phyloP scores from a whole-genome alignment of 768 basidiomycete species.

The Gloeophyllum trabeum region DNA sequence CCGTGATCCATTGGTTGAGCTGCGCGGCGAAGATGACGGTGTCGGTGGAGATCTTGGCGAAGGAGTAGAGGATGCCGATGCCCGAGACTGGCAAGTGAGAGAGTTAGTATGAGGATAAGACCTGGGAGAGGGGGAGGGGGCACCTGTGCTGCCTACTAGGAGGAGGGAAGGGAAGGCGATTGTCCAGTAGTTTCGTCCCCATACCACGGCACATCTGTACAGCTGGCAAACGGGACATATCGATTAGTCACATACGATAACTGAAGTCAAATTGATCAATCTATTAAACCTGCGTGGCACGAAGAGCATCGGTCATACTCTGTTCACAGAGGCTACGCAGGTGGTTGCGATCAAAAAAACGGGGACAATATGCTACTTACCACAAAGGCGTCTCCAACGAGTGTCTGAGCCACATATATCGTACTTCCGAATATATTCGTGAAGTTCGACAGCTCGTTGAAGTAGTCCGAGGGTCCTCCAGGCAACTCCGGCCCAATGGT shows the following conservation, averaged over 20 bases:
- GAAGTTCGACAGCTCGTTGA: constrained; percentile 21
- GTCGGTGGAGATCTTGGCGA: constrained; percentile 16
- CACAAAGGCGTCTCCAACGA: constrained; percentile 25
- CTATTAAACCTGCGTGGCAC: too few species aligned
- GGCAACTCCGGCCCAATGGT: constrained; percentile 8
- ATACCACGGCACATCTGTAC: constrained; percentile 22
- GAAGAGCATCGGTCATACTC: too few species aligned
- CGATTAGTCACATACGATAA: neutral
- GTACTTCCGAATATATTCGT: constrained; percentile 26
- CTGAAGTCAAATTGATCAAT: neutral
- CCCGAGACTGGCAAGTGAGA: constrained; percentile 11
- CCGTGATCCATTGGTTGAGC: constrained; percentile 25
- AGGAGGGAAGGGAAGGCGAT: constrained; percentile 18
- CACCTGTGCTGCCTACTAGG: constrained; percentile 20
- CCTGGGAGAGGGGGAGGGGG: neutral
- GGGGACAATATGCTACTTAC: constrained; percentile 15
- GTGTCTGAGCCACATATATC: constrained; percentile 24
- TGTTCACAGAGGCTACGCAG: too few species aligned
- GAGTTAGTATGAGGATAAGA: neutral
- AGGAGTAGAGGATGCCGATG: constrained; percentile 20
- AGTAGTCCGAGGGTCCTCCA: constrained; percentile 17
- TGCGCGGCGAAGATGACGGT: constrained; percentile 20
- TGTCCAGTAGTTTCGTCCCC: constrained; percentile 13
- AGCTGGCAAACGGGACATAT: constrained; percentile 9
- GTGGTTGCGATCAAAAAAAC: neutral